phyloP scores from a whole-genome alignment of 495 filamentous ascomycete genomes.

The Filosporella fistucella region DNA sequence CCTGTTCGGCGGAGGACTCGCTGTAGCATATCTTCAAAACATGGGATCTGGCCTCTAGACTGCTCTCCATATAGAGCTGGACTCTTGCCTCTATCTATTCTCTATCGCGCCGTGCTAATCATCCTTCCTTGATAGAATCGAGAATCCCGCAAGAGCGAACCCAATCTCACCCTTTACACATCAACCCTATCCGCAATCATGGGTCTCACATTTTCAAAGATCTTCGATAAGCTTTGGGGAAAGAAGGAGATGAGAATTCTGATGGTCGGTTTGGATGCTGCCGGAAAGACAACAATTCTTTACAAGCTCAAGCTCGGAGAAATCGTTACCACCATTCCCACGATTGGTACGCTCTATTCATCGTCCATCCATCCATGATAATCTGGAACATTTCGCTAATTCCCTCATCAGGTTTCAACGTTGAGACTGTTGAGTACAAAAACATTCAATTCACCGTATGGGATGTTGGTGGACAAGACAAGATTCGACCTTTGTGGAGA shows the following conservation, averaged over 20 bases:
- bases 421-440: conserved; percentile 99
- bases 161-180: conserved; percentile 18
- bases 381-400: conserved; percentile 1
- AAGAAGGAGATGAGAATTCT: conserved; percentile 99
- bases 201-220: conserved; percentile 90
- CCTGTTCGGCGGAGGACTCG: conserved; percentile 13
- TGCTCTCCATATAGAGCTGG: conserved; percentile 18
- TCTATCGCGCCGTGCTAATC: conserved; percentile 15
- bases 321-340: conserved; percentile 99
- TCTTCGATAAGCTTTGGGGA: conserved; percentile 93
- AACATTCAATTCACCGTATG: conserved; percentile 99
- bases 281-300: conserved; percentile 99
- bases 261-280: conserved; percentile 99
- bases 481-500: conserved; percentile 99
- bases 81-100: not conserved
- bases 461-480: conserved; percentile 99
- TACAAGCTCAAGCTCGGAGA: conserved; percentile 99
- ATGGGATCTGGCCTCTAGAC: conserved; percentile 31
- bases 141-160: conserved; percentile 29
- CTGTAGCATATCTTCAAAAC: not conserved
- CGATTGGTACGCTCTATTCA: conserved; percentile 83
- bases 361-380: not conserved
- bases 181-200: conserved; percentile 60
- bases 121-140: conserved; percentile 19
- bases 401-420: conserved; percentile 82